phyloP scores from a whole-genome alignment of 805 yeast species.

The Ogataea pini region DNA sequence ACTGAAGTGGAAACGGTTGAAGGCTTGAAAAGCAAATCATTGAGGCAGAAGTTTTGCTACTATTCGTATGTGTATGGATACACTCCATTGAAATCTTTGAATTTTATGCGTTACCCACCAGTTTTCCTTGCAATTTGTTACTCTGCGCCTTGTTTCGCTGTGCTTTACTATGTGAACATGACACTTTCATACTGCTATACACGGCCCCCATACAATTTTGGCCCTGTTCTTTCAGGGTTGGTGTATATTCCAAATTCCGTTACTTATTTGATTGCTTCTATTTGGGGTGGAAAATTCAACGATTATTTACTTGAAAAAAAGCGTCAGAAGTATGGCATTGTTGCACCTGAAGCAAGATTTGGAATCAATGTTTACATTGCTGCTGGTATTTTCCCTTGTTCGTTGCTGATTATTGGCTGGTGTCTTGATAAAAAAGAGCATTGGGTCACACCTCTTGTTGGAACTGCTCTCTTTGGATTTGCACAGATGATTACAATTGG shows the following conservation, averaged over 20 bases:
- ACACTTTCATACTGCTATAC: conserved; percentile 66
- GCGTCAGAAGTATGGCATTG: conserved; percentile 58
- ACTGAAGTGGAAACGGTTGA: conserved; percentile 25
- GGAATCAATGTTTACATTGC: conserved; percentile 74
- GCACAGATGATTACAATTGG: conserved; percentile 85
- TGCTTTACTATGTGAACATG: conserved; percentile 72
- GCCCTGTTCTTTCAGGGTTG: conserved; percentile 65
- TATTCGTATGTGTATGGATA: conserved; percentile 49
- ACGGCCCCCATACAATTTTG: conserved; percentile 67
- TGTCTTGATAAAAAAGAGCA: conserved; percentile 61
- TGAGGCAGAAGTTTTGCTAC: conserved; percentile 26
- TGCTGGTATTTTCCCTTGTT: conserved; percentile 58
- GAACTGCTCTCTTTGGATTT: conserved; percentile 79
- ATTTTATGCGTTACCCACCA: conserved; percentile 70
- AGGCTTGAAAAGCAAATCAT: conserved; percentile 19
- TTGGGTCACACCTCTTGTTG: conserved; percentile 81
- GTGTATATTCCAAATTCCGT: conserved; percentile 83
- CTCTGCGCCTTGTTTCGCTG: conserved; percentile 71
- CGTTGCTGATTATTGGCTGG: conserved; percentile 82
- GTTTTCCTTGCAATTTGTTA: conserved; percentile 64
- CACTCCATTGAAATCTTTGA: conserved; percentile 62
- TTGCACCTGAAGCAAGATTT: conserved; percentile 76
- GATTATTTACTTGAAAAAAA: conserved; percentile 57
- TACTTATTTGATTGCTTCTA: conserved; percentile 70
- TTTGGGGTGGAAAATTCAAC: conserved; percentile 81